Evolutionary conservation across 2,329 filamentous ascomycete species (phyloP), one percentile per base, ranked within the genome.

Genomic region (Cytospora chrysosperma): DNA sequence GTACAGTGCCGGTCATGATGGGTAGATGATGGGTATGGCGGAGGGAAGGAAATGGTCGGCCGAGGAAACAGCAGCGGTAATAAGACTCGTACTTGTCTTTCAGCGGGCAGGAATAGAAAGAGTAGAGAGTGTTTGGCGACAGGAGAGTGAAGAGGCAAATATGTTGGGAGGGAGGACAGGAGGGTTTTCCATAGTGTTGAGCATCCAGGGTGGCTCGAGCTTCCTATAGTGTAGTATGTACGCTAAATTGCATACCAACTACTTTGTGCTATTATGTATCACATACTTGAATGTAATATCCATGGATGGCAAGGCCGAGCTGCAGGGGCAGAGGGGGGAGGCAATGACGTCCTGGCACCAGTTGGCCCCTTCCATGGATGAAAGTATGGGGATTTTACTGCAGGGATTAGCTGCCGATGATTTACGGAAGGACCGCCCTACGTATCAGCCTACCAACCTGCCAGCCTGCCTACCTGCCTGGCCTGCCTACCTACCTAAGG

Each of bases 11-110:
- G 26, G 59, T 40, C 61, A 66, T 63, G 53, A 13, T 47, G 43
- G 52, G 28, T 9, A 9, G 32, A 13, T 13, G 9, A 17, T 43
- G 56, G 56, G 63, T 63, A 60, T 65, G 60, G 61, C 61, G 51
- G 49, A 54, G 30, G 19, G 34, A 47, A 24, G 43, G 43, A 21
- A 9, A 8, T 40, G 37, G 37, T 17, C 37, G 37, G 37, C 37
- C 37, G 17, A 10, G 17, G 19, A n/a, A 17, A n/a, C 2, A n/a
- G 37, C 37, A 40, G 17, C 4, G 7, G 37, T 40, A n/a, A n/a
- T n/a, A 19, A 40, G 4, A n/a, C 8, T 40, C n/a, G 37, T 40
- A 19, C 17, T 3, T 17, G 15, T 40, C 6, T 19, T 19, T 40
- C 34, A 21, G 6, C 9, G 2, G 21, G n/a, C 43, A 47, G 13